Evolutionary conservation across 192 early-diverging fungal species (phyloP), one percentile per base, ranked within the genome.

Genomic region (Chytriomyces confervae): DNA sequence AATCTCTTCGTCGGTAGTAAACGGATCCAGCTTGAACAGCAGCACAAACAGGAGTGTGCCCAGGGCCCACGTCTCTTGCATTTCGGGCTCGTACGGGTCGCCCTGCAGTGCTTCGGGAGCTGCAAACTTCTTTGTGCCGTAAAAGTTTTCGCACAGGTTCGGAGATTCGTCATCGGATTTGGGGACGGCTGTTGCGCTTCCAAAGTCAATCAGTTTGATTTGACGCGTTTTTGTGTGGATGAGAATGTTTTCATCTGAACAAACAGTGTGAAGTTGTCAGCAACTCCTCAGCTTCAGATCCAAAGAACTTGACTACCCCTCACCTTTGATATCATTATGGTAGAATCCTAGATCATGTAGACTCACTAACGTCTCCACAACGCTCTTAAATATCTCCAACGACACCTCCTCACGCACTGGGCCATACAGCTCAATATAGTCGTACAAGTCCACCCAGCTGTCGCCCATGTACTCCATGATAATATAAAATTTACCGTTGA

Each of bases 291-390:
- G 23, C 13, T n/a, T 5, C 82, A 80, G 16, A n/a, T 61, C 20
- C 76, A 6, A 70, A 80, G 48, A 13, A 20, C 53, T 29, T 18
- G 24, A 46, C 71, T 57, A n/a, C 3, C 48, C 9, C 77, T 60
- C 53, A 88, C 88, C 88, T 85, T 89, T 89, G 66, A 89, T 86
- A 63, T 89, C 88, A 78, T 89, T 89, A 70, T 89, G 88, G 36
- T 81, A 76, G 43, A 77, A 84, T 3, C 86, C 86, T 1, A 76
- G 50, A 23, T 63, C 16, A 72, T 87, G 81, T 48, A 89, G 44
- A 9, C 61, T 69, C 8, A 68, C 46, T 6, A 87, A 74, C 20
- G 80, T 79, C 61, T 82, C 77, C 18, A 87, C 83, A 66, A 87
- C 76, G 50, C 74, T 62, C 53, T 76, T 72, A 62, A 89, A 89